Percentiles rank a stretch among this genome's conserved stretches.
phyloP scores from a whole-genome alignment of 192 early-diverging fungal species.

The Cladochytrium replicatum region DNA sequence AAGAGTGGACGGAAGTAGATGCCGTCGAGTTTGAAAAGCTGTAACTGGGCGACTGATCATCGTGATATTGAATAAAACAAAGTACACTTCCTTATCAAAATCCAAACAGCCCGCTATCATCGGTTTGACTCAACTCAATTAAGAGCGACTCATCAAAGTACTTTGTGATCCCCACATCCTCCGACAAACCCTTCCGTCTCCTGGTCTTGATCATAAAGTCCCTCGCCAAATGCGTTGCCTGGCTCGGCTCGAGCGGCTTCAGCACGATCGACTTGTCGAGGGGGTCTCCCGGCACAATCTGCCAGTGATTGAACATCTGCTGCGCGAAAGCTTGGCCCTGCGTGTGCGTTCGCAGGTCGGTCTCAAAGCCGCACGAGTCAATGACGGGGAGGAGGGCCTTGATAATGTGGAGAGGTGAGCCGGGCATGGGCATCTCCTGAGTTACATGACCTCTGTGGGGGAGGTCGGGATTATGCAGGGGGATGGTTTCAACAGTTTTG shows the following conservation, averaged over 20 bases:
- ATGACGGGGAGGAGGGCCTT: slow-evolving; percentile 93
- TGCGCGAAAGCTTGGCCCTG: slow-evolving; percentile 97
- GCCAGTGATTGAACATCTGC: slow-evolving; percentile 98
- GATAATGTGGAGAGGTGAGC: slow-evolving; percentile 87
- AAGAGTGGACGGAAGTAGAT: too few species aligned
- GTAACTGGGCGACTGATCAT: neutral
- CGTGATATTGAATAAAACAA: neutral
- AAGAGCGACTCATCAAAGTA: slow-evolving; percentile 50
- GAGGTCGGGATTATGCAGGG: slow-evolving; percentile 9
- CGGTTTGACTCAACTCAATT: slow-evolving; percentile 4
- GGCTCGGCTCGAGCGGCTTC: slow-evolving; percentile 81
- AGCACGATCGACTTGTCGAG: slow-evolving; percentile 80
- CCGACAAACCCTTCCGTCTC: slow-evolving; percentile 70
- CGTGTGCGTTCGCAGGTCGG: slow-evolving; percentile 90
- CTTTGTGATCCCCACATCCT: slow-evolving; percentile 50
- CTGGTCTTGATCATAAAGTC: slow-evolving; percentile 99
- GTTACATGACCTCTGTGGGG: slow-evolving; percentile 83
- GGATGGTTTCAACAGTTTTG: neutral
- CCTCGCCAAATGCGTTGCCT: slow-evolving; percentile 75
- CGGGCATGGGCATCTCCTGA: slow-evolving; percentile 86
- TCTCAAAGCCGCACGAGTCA: slow-evolving; percentile 93
- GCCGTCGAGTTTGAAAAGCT: too few species aligned
- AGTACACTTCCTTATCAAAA: neutral
- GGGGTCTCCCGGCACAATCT: slow-evolving; percentile 94
- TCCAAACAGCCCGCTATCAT: slow-evolving; percentile 3